Percentiles rank a stretch among this genome's conserved stretches.
phyloP scores from a whole-genome alignment of 768 basidiomycete genomes.

The Cantharellus cinnabarinus region DNA sequence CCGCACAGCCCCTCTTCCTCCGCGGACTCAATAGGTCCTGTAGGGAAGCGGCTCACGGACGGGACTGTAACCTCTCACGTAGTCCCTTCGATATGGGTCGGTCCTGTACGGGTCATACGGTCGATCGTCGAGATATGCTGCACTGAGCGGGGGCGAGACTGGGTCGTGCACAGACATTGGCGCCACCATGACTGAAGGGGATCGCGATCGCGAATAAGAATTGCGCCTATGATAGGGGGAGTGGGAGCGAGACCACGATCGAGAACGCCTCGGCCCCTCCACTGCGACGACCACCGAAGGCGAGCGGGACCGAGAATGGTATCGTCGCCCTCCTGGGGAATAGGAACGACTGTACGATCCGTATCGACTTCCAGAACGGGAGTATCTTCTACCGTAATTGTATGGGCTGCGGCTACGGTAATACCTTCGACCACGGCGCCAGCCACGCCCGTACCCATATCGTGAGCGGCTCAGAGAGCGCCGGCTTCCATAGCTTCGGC shows the following conservation, averaged over 20 bases:
- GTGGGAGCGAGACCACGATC: not conserved
- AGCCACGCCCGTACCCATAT: constrained; percentile 6
- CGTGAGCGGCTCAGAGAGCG: constrained; percentile 4
- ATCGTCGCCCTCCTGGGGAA: not conserved
- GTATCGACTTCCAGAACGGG: not conserved
- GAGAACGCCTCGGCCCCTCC: not conserved
- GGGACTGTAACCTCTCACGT: no score
- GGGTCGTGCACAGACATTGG: no score
- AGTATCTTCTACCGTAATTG: not conserved
- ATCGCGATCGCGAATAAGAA: no score
- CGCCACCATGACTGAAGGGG: no score
- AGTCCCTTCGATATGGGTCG: no score
- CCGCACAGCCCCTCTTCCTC: no score
- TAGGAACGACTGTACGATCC: not conserved
- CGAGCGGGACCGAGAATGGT: not conserved
- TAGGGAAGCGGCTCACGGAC: no score
- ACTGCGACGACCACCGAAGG: constrained; percentile 4
- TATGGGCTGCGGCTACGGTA: constrained; percentile 3
- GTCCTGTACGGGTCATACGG: no score
- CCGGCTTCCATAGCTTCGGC: constrained; percentile 3
- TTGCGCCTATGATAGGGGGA: not conserved
- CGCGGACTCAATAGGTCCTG: no score
- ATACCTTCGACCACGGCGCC: constrained; percentile 6
- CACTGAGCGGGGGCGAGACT: no score
- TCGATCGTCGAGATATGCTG: no score